Conservation (phyloP, 495 filamentous ascomycete species). For the Tuber indicum region DNA sequence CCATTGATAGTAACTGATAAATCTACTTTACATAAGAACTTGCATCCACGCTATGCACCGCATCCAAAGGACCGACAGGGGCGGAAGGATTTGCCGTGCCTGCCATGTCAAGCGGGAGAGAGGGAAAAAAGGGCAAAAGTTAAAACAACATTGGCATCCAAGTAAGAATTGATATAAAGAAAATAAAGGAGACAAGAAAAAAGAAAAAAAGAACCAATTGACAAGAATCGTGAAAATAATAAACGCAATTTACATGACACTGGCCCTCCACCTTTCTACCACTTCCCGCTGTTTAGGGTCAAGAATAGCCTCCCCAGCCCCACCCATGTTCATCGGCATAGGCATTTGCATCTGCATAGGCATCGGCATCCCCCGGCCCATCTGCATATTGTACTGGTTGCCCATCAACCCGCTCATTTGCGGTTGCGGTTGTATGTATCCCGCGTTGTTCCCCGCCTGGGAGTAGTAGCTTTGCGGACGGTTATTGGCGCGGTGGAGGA, state of each 20-base stretch:
- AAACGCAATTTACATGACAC: constrained; percentile 52
- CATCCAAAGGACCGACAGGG: neutral
- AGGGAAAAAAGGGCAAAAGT: neutral
- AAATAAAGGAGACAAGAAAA: neutral
- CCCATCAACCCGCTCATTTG: constrained; percentile 37
- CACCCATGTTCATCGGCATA: constrained; percentile 41
- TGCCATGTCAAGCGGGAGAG: neutral
- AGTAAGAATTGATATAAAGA: neutral
- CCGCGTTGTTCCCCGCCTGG: constrained; percentile 19
- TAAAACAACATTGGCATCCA: neutral
- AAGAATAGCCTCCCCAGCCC: constrained; percentile 44
- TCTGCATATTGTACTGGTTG: constrained; percentile 29
- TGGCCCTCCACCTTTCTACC: constrained; percentile 87
- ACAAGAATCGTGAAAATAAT: neutral
- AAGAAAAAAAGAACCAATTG: neutral
- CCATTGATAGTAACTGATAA: neutral
- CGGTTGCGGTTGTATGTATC: constrained; percentile 23
- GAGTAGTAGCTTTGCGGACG: constrained; percentile 48
- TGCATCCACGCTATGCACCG: neutral
- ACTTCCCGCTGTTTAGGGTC: constrained; percentile 58
- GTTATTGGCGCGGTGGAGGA: constrained; percentile 49
- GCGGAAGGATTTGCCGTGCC: neutral
- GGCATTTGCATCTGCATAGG: constrained; percentile 19
- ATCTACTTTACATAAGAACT: neutral
- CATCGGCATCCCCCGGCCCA: constrained; percentile 31